Conservation (phyloP, 495 filamentous ascomycete genomes). For the Neurospora intermedia region DNA sequence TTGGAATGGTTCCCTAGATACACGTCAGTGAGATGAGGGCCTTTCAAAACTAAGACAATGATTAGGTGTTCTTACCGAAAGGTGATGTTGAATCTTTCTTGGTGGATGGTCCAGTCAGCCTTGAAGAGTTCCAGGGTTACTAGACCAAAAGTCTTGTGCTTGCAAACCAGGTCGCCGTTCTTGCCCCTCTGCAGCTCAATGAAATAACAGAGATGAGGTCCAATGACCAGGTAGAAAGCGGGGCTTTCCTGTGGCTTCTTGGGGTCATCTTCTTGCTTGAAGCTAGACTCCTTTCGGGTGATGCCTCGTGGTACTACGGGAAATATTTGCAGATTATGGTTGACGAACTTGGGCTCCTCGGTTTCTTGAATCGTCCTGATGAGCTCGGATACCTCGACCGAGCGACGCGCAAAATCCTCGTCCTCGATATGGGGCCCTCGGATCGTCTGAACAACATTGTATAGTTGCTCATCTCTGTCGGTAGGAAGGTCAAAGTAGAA, state of each 20-base stretch:
- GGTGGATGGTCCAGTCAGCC: constrained; percentile 37
- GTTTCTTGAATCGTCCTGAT: constrained; percentile 56
- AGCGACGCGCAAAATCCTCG: constrained; percentile 41
- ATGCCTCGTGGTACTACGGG: constrained; percentile 68
- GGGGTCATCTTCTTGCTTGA: constrained; percentile 32
- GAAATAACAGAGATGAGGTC: constrained; percentile 71
- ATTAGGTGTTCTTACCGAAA: constrained; percentile 50
- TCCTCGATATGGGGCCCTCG: constrained; percentile 29
- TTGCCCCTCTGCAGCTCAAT: constrained; percentile 48
- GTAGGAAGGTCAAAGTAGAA: constrained; percentile 64
- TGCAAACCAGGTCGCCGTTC: constrained; percentile 39
- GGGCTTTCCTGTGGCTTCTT: constrained; percentile 67
- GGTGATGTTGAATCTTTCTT: constrained; percentile 77
- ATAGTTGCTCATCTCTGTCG: constrained; percentile 67
- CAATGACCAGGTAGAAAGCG: constrained; percentile 78
- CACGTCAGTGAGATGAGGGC: constrained; percentile 10
- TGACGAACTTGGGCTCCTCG: constrained; percentile 56
- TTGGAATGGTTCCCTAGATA: constrained; percentile 51
- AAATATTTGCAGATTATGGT: constrained; percentile 65
- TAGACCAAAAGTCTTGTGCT: constrained; percentile 49
- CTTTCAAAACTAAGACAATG: background rate
- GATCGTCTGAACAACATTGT: constrained; percentile 51
- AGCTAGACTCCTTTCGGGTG: constrained; percentile 33
- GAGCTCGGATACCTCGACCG: constrained; percentile 22
- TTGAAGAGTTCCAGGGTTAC: constrained; percentile 52